phyloP scores from a whole-genome alignment of 148 eudicot genomes.

The Selenicereus undatus region DNA sequence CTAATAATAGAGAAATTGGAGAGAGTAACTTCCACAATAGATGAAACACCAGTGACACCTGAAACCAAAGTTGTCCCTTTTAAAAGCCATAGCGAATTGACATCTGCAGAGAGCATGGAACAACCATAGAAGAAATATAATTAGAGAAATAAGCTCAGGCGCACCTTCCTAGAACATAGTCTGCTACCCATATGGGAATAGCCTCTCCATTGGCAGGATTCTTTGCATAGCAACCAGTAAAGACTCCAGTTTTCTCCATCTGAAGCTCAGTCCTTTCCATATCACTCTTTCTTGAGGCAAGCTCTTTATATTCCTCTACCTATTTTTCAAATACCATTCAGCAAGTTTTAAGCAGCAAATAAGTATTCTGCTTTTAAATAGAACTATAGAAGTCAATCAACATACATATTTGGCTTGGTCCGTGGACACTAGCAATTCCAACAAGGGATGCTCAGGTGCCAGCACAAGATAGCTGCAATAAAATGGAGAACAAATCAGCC shows the following conservation, averaged over 20 bases:
- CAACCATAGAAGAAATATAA: neutral
- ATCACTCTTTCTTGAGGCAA: constrained; percentile 86
- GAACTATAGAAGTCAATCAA: neutral
- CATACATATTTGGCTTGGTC: constrained; percentile 65
- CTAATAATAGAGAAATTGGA: neutral
- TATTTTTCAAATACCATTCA: constrained; percentile 23
- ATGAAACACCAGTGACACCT: neutral
- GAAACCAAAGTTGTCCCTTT: neutral
- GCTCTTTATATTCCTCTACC: constrained; percentile 88
- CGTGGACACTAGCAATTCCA: constrained; percentile 56
- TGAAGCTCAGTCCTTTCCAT: constrained; percentile 98
- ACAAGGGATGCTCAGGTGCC: constrained; percentile 84
- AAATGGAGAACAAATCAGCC: constrained; percentile 1
- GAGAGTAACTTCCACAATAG: neutral
- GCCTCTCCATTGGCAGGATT: constrained; percentile 76
- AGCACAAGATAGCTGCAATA: constrained; percentile 84
- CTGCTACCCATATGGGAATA: constrained; percentile 94
- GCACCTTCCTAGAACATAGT: constrained; percentile 92
- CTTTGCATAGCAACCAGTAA: constrained; percentile 80
- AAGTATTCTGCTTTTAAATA: neutral
- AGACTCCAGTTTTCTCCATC: constrained; percentile 91
- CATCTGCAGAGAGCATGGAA: neutral
- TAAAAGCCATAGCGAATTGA: neutral
- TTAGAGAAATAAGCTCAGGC: constrained; percentile 12
- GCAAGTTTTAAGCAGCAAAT: constrained; percentile 6